A percentile compares a stretch with the other conserved stretches of the same genome.
Evolutionary conservation across 2,329 filamentous ascomycete species (phyloP).

Genomic region (Pseudocercospora musae): DNA sequence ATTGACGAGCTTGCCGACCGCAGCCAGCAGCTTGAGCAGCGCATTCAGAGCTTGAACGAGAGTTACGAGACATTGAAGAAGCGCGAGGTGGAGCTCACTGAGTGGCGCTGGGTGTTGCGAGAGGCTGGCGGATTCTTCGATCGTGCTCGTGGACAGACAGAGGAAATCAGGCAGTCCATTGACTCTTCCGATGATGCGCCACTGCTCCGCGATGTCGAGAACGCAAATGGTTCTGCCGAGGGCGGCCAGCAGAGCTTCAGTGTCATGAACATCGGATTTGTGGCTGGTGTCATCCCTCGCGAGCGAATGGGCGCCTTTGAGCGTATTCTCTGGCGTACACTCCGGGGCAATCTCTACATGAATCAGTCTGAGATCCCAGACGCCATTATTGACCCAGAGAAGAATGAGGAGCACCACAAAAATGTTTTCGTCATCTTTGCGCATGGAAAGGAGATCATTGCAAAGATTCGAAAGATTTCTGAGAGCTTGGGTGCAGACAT

Average conservation of each 20-base stretch:
- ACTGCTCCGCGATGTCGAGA: constrained; percentile 86
- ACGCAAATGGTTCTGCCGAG: constrained; percentile 51
- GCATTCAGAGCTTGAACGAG: constrained; percentile 87
- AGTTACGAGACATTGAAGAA: constrained; percentile 99
- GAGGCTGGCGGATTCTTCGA: constrained; percentile 98
- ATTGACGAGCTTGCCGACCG: constrained; percentile 95
- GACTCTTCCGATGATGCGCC: constrained; percentile 88
- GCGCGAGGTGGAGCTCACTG: constrained; percentile 90
- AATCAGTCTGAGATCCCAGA: constrained; percentile 98
- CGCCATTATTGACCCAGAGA: constrained; percentile 83
- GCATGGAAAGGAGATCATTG: constrained; percentile 95
- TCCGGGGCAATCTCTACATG: constrained; percentile 98
- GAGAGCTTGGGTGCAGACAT: constrained; percentile 94
- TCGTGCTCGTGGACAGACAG: constrained; percentile 89
- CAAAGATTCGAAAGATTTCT: constrained; percentile 98
- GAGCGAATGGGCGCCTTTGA: constrained; percentile 95
- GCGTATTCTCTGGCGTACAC: constrained; percentile 93
- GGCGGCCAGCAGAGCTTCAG: constrained; percentile 59
- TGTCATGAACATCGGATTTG: constrained; percentile 98
- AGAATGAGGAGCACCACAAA: constrained; percentile 89
- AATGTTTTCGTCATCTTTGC: constrained; percentile 99
- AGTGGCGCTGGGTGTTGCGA: constrained; percentile 96
- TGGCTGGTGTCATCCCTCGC: constrained; percentile 89
- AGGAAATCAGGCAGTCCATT: constrained; percentile 89
- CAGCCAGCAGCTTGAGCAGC: constrained; percentile 86